These are phyloP conservation scores for Xerophyta viscosa DNA, from an alignment of 106 monocot species.

Conservation along the genomic window DNA sequence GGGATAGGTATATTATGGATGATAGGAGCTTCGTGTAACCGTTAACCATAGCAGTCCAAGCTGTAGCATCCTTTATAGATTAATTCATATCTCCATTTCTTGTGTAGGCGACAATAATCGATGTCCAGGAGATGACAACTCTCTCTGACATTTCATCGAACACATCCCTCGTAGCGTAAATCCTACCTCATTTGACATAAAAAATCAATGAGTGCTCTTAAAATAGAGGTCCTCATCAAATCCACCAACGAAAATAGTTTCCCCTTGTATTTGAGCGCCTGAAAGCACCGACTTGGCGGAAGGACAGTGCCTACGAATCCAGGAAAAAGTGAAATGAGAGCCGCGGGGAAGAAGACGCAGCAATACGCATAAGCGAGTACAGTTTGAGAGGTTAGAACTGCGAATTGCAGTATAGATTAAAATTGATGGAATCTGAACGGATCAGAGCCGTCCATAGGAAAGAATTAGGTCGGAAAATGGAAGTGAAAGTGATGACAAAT, in stretches of 20 bases:
- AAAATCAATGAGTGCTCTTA: constrained; percentile 39
- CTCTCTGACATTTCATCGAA: constrained; percentile 42
- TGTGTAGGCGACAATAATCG: constrained; percentile 39
- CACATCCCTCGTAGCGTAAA: constrained; percentile 23
- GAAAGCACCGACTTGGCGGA: not conserved
- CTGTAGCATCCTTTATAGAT: constrained; percentile 34
- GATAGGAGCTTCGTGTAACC: too few relatives aligned
- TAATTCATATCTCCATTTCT: constrained; percentile 34
- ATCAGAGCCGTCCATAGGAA: constrained; percentile 63
- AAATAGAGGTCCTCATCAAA: constrained; percentile 34
- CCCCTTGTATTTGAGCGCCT: constrained; percentile 37
- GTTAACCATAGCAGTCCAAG: constrained; percentile 77
- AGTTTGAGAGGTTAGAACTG: constrained; percentile 13
- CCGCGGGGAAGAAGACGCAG: constrained; percentile 12
- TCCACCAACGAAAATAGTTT: constrained; percentile 28
- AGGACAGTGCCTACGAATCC: constrained; percentile 28
- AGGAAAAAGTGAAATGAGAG: constrained; percentile 52
- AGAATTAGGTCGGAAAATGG: constrained; percentile 36
- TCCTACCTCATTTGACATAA: constrained; percentile 20
- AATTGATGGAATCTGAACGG: constrained; percentile 19
- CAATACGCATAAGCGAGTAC: constrained; percentile 36
- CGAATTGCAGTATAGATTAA: not conserved
- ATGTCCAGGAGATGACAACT: constrained; percentile 45
- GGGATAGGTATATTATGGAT: too few relatives aligned
- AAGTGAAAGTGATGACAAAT: constrained; percentile 25